Conservation (phyloP, 148 eudicot species). For the Camellia sinensis region DNA sequence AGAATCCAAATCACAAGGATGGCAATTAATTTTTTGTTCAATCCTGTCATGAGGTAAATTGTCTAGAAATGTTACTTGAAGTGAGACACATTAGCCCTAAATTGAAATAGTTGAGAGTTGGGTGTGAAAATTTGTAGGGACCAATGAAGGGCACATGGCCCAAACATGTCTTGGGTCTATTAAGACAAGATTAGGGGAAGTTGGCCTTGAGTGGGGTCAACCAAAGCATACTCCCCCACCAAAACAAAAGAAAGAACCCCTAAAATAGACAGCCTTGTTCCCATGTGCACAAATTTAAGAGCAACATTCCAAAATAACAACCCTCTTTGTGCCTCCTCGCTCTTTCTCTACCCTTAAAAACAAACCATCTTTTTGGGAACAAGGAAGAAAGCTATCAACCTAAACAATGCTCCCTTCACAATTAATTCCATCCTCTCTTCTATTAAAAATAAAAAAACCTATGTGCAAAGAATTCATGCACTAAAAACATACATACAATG, state of each 20-base stretch:
- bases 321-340: constrained; percentile 24
- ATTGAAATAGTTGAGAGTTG: constrained; percentile 14
- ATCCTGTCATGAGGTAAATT: background rate
- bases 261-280: constrained; percentile 38
- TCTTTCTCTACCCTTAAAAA: constrained; percentile 8
- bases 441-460: too few relatives aligned
- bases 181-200: constrained; percentile 55
- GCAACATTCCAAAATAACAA: constrained; percentile 47
- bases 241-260: constrained; percentile 31
- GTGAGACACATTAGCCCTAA: constrained; percentile 8
- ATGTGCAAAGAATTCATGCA: too few relatives aligned
- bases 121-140: constrained; percentile 22
- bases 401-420: background rate
- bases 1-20: background rate
- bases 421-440: background rate
- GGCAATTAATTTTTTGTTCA: background rate
- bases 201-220: constrained; percentile 44
- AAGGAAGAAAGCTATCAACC: background rate
- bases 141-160: constrained; percentile 45
- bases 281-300: constrained; percentile 63
- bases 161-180: constrained; percentile 56
- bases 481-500: too few relatives aligned
- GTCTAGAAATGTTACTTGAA: constrained; percentile 17
- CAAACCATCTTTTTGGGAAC: constrained; percentile 18
- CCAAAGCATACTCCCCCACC: constrained; percentile 49